These are phyloP conservation scores for Beauveria medogensis DNA, from an alignment of 2,329 filamentous ascomycete species.

Conservation along the genomic window DNA sequence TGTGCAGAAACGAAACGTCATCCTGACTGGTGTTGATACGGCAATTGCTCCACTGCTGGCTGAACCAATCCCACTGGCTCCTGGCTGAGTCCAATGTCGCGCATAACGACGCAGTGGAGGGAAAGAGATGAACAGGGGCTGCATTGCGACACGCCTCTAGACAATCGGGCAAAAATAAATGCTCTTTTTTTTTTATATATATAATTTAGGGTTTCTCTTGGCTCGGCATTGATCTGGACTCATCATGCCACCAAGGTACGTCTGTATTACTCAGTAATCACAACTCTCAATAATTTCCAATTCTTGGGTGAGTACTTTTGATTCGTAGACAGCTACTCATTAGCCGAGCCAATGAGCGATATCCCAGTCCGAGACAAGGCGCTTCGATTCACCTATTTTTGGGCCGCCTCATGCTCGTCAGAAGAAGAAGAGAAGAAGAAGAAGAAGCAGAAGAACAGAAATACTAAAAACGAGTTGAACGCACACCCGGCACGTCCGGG, in stretches of 20 bases:
- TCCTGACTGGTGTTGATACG: too few species aligned
- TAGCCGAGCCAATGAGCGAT: neutral
- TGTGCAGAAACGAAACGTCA: slow-evolving; percentile 1
- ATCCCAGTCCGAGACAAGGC: neutral
- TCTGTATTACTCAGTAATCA: too few species aligned
- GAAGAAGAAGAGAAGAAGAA: neutral
- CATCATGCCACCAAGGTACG: neutral
- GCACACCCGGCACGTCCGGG: neutral
- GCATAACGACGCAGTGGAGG: neutral
- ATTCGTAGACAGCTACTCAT: too few species aligned
- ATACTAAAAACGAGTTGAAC: neutral
- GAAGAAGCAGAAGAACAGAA: neutral
- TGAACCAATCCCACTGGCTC: too few species aligned
- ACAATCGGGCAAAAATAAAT: neutral
- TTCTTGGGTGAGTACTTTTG: too few species aligned
- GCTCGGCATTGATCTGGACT: neutral
- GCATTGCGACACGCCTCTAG: neutral
- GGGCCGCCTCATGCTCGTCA: neutral
- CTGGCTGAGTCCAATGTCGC: neutral
- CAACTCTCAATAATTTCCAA: neutral
- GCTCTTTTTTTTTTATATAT: neutral
- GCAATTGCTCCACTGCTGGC: too few species aligned
- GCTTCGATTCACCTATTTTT: slow-evolving; percentile 9
- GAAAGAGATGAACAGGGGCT: slow-evolving; percentile 9
- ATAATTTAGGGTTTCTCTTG: neutral